These are phyloP conservation scores for Schizopora paradoxa DNA, from an alignment of 1,284 basidiomycete genomes.

Conservation along the genomic window DNA sequence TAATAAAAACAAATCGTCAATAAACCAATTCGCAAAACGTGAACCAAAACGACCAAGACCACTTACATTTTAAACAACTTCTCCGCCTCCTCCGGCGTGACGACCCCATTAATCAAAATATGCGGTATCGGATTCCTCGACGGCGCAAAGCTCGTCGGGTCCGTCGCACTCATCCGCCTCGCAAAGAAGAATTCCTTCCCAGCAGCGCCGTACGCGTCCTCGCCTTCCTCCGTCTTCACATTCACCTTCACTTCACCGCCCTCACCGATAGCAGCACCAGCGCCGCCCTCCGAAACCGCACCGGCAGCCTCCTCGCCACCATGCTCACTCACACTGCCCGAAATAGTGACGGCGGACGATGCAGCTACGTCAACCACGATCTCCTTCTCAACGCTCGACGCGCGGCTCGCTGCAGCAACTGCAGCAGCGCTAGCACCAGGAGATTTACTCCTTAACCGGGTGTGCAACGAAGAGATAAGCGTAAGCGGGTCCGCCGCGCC, in stretches of 20 bases:
- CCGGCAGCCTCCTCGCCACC: background rate
- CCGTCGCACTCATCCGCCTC: slow-evolving; percentile 20
- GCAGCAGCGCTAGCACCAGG: slow-evolving; percentile 62
- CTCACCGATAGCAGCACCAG: background rate
- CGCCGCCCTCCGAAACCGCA: background rate
- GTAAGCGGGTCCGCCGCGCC: slow-evolving; percentile 41
- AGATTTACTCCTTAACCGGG: too few relatives aligned
- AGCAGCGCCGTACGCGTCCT: slow-evolving; percentile 10
- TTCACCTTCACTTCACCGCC: background rate
- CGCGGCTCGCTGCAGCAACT: slow-evolving; percentile 40
- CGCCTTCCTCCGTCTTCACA: slow-evolving; percentile 5
- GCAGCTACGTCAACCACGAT: slow-evolving; percentile 28
- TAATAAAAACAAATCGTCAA: slow-evolving; percentile 27
- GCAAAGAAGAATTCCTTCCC: slow-evolving; percentile 14
- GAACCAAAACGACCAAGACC: background rate
- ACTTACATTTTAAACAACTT: slow-evolving; percentile 73
- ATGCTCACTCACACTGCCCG: slow-evolving; percentile 2
- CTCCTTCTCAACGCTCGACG: slow-evolving; percentile 30
- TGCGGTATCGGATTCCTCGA: slow-evolving; percentile 53
- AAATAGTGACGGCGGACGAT: background rate
- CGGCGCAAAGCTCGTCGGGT: slow-evolving; percentile 24
- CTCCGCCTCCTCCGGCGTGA: slow-evolving; percentile 68
- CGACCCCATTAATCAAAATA: slow-evolving; percentile 65
- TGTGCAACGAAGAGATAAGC: slow-evolving; percentile 47
- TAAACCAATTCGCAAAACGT: slow-evolving; percentile 7